Conservation (phyloP, 306 rosid species). For the Medicago arabica region DNA sequence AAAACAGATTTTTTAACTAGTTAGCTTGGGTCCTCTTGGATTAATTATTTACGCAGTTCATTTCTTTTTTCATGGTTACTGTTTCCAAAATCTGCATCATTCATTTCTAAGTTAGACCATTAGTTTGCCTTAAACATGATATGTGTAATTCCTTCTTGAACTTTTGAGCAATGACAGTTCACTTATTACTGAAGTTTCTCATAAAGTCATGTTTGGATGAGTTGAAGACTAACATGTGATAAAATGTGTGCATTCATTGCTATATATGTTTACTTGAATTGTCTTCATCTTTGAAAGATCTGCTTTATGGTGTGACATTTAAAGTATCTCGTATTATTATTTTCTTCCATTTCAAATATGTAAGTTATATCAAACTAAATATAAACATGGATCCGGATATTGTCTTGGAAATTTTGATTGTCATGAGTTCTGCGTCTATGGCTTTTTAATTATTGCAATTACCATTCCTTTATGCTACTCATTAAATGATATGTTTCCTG, state of each 20-base stretch:
- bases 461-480: slow-evolving; percentile 24
- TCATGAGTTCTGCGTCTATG: slow-evolving; percentile 25
- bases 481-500: slow-evolving; percentile 29
- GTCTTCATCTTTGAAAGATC: slow-evolving; percentile 37
- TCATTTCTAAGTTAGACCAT: slow-evolving; percentile 20
- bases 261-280: neutral
- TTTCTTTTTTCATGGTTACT: slow-evolving; percentile 4
- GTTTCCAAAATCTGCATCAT: slow-evolving; percentile 33
- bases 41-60: slow-evolving; percentile 8
- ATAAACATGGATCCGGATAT: slow-evolving; percentile 23
- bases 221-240: neutral
- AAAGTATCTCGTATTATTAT: slow-evolving; percentile 9
- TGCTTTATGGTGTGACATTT: slow-evolving; percentile 7
- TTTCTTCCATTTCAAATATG: slow-evolving; percentile 22
- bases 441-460: slow-evolving; percentile 16
- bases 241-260: slow-evolving; percentile 4
- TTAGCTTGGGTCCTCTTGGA: slow-evolving; percentile 22
- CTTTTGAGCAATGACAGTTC: neutral
- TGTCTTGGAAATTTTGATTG: slow-evolving; percentile 22
- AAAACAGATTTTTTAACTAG: slow-evolving; percentile 22
- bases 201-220: neutral
- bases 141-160: slow-evolving; percentile 31
- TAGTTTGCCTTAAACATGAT: slow-evolving; percentile 24
- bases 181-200: slow-evolving; percentile 26
- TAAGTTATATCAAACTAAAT: slow-evolving; percentile 37